Evolutionary conservation across 495 filamentous ascomycete genomes (phyloP), one percentile per base, ranked within the genome.

Genomic region (Tuber borchii): DNA sequence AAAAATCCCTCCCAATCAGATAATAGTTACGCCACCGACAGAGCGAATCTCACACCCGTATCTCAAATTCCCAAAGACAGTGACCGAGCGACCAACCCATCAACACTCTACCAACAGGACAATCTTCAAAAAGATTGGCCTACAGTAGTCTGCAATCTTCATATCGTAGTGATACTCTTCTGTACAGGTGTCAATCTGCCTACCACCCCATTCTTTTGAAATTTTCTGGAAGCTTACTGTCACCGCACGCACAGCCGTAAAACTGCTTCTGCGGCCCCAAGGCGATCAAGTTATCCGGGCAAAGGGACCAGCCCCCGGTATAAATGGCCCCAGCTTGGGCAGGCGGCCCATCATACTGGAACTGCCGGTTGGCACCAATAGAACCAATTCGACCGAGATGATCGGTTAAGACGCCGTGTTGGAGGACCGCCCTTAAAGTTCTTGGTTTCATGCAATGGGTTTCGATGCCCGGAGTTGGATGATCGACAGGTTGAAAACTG

Each of bases 351-450:
- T 94, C 92, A 80, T 93, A 94, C 80, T 93, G 92, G 85, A 93
- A 91, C 82, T 94, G 91, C 81, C 83, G 86, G 86, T 93, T 93
- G 77, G 87, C 84, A 45, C 89, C 92, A 73, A 94, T 90, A 83
- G 91, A 90, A 39, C 91, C 91, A 48, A 87, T 91, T 69, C 92
- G 88, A n/a, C 84, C 86, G 22, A 86, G 69, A 37, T 84, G 80
- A 75, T 93, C 92, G 0, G 80, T 86, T 9, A 92, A 86, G 34
- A 89, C 80, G 44, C 89, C 89, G 76, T 88, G 85, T 43, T 81
- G 71, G 71, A 93, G 87, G 1, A 80, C 86, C 61, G 89, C 80
- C 2, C 86, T 85, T 40, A 93, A 85, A 10, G 42, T 44, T 69
- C 43, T 39, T 1, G 51, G 70, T 0, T 44, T 34, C 12, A 56